A percentile compares a stretch with the other conserved stretches of the same genome.
Conservation (phyloP, 169 alveolate genomes). For the Prorocentrum cordatum region DNA sequence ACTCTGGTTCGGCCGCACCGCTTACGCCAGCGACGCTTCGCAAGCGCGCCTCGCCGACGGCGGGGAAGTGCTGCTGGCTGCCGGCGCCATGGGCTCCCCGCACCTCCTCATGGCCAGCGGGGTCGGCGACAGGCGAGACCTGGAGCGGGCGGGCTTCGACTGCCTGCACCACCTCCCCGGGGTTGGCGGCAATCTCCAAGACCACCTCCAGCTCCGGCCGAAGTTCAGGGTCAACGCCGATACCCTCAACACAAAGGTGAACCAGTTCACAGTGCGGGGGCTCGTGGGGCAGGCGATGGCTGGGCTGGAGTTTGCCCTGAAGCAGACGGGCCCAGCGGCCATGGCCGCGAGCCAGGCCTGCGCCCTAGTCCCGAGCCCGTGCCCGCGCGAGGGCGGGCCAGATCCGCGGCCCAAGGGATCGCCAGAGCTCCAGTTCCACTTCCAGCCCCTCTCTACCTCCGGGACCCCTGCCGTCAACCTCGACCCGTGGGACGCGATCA, state of each 20-base stretch:
- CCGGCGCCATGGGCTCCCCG: conserved; percentile 26
- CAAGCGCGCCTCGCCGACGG: background rate
- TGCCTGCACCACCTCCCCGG: conserved; percentile 9
- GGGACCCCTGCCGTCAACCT: conserved; percentile 1
- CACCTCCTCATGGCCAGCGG: conserved; percentile 25
- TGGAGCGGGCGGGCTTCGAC: background rate
- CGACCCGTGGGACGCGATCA: conserved; percentile 32
- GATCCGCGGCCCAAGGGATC: background rate
- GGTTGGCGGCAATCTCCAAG: conserved; percentile 40
- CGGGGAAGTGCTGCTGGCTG: background rate
- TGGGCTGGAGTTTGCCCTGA: background rate
- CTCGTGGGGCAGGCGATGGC: background rate
- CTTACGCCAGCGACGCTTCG: too few relatives aligned
- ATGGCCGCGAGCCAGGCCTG: conserved; percentile 58
- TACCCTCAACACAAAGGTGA: conserved; percentile 12
- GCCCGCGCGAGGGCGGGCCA: too few relatives aligned
- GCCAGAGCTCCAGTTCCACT: conserved; percentile 54
- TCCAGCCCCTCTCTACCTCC: conserved; percentile 44
- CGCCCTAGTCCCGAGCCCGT: conserved; percentile 18
- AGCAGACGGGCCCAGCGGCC: conserved; percentile 25
- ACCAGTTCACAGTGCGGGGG: background rate
- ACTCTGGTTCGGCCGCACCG: too few relatives aligned
- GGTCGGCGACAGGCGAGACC: background rate
- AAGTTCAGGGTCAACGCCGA: conserved; percentile 15
- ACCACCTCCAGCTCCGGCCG: conserved; percentile 39